Evolutionary conservation across 2,329 filamentous ascomycete genomes (phyloP).

Genomic region (Penicillium janthinellum): DNA sequence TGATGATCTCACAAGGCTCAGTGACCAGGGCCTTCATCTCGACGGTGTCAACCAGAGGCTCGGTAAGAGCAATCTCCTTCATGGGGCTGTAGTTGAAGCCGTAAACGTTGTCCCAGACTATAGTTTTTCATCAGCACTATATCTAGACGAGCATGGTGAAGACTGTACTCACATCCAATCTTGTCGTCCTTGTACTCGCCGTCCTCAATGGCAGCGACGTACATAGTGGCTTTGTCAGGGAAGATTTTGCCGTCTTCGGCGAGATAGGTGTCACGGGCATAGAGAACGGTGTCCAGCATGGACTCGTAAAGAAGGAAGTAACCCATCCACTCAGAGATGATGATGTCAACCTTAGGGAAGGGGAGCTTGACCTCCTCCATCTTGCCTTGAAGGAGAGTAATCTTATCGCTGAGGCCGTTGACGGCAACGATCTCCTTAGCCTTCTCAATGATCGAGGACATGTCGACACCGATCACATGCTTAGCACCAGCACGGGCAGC

Average conservation of each 20-base stretch:
- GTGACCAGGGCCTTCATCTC: conserved; percentile 97
- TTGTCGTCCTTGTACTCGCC: conserved; percentile 99
- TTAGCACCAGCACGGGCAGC: conserved; percentile 94
- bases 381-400: conserved; percentile 97
- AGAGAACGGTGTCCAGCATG: conserved; percentile 98
- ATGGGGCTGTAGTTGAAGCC: conserved; percentile 95
- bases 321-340: conserved; percentile 99
- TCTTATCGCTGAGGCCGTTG: conserved; percentile 93
- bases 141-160: neutral
- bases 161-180: conserved; percentile 79
- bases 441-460: conserved; percentile 99
- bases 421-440: conserved; percentile 89
- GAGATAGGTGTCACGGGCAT: conserved; percentile 91
- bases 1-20: conserved; percentile 81
- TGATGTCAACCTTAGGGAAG: conserved; percentile 96
- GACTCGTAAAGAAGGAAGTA: conserved; percentile 98
- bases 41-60: conserved; percentile 96
- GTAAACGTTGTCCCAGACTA: conserved; percentile 99
- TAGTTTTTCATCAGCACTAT: conserved; percentile 28
- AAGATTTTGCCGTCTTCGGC: conserved; percentile 88
- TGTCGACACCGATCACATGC: conserved; percentile 98
- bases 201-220: conserved; percentile 94
- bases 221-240: conserved; percentile 98
- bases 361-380: conserved; percentile 98
- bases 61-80: conserved; percentile 88